Base-by-base conservation (phyloP, 768 basidiomycete genomes). In the Nidula microcarpa region DNA sequence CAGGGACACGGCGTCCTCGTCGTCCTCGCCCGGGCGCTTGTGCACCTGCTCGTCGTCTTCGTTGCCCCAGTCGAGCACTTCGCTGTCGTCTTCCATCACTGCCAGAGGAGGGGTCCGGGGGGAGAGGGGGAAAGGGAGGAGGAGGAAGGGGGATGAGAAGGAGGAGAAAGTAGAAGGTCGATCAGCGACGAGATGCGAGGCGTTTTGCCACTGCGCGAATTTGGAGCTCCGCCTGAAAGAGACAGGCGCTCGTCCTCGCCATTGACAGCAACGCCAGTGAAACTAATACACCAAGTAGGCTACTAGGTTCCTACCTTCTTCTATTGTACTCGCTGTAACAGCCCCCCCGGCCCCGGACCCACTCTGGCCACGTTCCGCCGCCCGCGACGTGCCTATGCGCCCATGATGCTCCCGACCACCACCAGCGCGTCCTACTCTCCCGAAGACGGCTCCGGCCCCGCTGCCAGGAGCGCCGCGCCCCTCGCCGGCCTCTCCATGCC, bases 11-110 rank as follows among this genome's bases (percentile, higher is more conserved):
- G 85, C 78, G 60, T 79, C 76, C 60, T 75, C 74, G 48, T 58
- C 65, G 36, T 30, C 16, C 9, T 53, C 60, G 59, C 64, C 57
- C 52, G 58, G 58, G 47, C 17, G 50, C 23, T 64, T 66, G n/a
- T 60, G 55, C 13, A 33, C 11, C 39, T 62, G 65, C 44, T 76
- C 77, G 49, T 77, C 75, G 50, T 75, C 76, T 55, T 75, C 76
- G 60, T 74, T 71, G 43, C 68, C 74, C 89, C 89, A 91, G 70
- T 91, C 89, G 39, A 90, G 74, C 30, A 80, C 68, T 62, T 90
- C 88, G 32, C 68, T 73, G 50, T 89, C 87, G 62, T 87, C 85
- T 57, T 79, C 82, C 84, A 87, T 85, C 57, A 53, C 60, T 53
- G 51, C 59, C 54, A 55, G 53, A 51, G 49, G 51, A n/a, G 4